A percentile compares a stretch with the other conserved stretches of the same genome.
These are phyloP conservation scores for Xanthoconium stramineum DNA, from an alignment of 768 basidiomycete species.

Conservation along the genomic window DNA sequence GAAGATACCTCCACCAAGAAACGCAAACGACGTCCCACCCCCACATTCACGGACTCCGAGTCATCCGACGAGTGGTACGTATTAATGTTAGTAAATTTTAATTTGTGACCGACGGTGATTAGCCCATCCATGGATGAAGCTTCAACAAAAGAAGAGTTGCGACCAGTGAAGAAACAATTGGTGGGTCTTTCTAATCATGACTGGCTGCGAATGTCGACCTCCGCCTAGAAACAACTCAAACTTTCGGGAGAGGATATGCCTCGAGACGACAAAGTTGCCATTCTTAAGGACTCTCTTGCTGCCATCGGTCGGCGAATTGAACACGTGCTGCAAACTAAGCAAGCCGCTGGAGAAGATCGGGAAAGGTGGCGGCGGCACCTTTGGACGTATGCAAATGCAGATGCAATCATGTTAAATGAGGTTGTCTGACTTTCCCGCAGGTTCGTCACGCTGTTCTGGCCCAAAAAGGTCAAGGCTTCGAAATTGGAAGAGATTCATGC, in stretches of 20 bases:
- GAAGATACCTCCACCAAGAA: slow-evolving; percentile 67
- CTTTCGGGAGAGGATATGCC: slow-evolving; percentile 90
- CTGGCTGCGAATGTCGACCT: slow-evolving; percentile 2
- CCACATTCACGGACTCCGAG: slow-evolving; percentile 93
- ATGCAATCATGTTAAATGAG: slow-evolving; percentile 1
- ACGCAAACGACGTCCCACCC: slow-evolving; percentile 91
- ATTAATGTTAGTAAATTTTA: not conserved
- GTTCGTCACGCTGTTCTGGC: slow-evolving; percentile 96
- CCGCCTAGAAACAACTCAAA: slow-evolving; percentile 85
- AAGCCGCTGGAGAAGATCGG: slow-evolving; percentile 74
- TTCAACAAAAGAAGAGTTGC: slow-evolving; percentile 88
- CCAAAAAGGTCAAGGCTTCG: slow-evolving; percentile 90
- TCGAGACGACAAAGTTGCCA: slow-evolving; percentile 93
- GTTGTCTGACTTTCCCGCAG: slow-evolving; percentile 37
- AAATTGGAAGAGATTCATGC: slow-evolving; percentile 95
- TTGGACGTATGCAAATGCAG: slow-evolving; percentile 77
- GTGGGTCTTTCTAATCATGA: slow-evolving; percentile 41
- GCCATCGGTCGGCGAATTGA: slow-evolving; percentile 94
- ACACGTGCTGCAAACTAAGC: slow-evolving; percentile 69
- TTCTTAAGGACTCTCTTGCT: slow-evolving; percentile 91
- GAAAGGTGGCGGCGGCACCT: slow-evolving; percentile 90
- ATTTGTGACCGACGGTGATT: slow-evolving; percentile 3
- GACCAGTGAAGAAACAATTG: slow-evolving; percentile 95
- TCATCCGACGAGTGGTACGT: slow-evolving; percentile 89
- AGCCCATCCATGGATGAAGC: slow-evolving; percentile 96